Percentiles rank a stretch among this genome's conserved stretches.
Conservation (phyloP, 2,329 filamentous ascomycete species). For the Calonectria naviculata region DNA sequence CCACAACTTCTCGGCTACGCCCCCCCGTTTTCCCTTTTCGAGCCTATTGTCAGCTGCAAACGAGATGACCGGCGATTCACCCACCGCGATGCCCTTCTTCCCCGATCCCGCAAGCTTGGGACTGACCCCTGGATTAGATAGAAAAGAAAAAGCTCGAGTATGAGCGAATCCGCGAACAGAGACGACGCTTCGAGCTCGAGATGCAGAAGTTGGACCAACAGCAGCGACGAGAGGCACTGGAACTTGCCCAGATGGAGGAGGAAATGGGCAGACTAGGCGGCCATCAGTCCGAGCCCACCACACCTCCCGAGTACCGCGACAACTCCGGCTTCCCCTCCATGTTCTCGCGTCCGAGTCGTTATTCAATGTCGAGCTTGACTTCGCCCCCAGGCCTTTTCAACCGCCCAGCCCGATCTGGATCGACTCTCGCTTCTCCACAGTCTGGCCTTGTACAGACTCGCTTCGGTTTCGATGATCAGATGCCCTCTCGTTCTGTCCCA, state of each 20-base stretch:
- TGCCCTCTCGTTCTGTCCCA: slow-evolving; percentile 88
- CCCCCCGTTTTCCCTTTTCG: slow-evolving; percentile 10
- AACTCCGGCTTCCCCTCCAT: slow-evolving; percentile 79
- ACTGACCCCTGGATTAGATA: slow-evolving; percentile 69
- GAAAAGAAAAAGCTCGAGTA: slow-evolving; percentile 95
- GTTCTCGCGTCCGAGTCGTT: slow-evolving; percentile 86
- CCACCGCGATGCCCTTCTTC: background rate
- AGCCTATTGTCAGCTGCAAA: background rate
- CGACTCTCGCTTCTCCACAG: slow-evolving; percentile 83
- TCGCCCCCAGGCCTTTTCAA: slow-evolving; percentile 82
- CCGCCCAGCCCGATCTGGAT: slow-evolving; percentile 80
- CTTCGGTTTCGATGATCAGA: slow-evolving; percentile 62
- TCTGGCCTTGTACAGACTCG: slow-evolving; percentile 69
- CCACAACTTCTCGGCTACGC: background rate
- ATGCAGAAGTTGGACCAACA: slow-evolving; percentile 91
- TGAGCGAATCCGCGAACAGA: slow-evolving; percentile 90
- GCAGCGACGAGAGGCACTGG: slow-evolving; percentile 83
- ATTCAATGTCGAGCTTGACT: slow-evolving; percentile 88
- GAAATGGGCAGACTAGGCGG: slow-evolving; percentile 75
- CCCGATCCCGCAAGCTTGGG: background rate
- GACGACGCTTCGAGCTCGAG: slow-evolving; percentile 89
- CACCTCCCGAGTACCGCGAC: slow-evolving; percentile 92
- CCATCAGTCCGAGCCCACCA: slow-evolving; percentile 94
- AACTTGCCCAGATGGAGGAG: slow-evolving; percentile 86
- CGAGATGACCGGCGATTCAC: background rate